Conservation (phyloP, 129 eudicot species). For the Centrapalus pauciflorus region DNA sequence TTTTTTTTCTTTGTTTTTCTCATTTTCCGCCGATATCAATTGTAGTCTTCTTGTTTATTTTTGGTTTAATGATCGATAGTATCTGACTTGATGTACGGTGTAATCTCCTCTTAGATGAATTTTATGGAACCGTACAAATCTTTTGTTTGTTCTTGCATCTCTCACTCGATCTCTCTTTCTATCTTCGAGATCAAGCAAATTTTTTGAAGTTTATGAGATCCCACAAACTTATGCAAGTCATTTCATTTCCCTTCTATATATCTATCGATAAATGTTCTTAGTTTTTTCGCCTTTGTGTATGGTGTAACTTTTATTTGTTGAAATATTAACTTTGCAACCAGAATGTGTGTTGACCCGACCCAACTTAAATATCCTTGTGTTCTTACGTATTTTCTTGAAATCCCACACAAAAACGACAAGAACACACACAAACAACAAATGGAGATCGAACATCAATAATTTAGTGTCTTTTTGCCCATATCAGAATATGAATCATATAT, state of each 20-base stretch:
- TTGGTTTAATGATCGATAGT: conserved; percentile 1
- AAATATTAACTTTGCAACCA: too few relatives aligned
- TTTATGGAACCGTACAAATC: conserved; percentile 25
- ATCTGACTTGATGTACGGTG: conserved; percentile 22
- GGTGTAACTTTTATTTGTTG: not conserved
- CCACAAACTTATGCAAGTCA: not conserved
- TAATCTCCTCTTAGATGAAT: conserved; percentile 19
- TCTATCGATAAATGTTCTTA: not conserved
- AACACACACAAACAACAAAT: not conserved
- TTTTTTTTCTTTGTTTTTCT: not conserved
- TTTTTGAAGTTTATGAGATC: not conserved
- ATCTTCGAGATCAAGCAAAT: not conserved
- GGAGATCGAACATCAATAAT: conserved; percentile 3
- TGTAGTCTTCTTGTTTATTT: conserved; percentile 5
- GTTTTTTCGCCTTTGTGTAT: not conserved
- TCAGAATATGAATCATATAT: conserved; percentile 15
- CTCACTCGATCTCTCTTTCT: conserved; percentile 7
- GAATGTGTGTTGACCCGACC: too few relatives aligned
- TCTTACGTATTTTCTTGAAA: not conserved
- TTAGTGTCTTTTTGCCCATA: conserved; percentile 12
- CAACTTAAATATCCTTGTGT: too few relatives aligned
- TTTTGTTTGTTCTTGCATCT: conserved; percentile 5
- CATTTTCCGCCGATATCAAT: not conserved
- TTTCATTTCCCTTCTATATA: not conserved
- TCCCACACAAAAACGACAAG: conserved; percentile 5